Conservation (phyloP, 176 grass and related monocot species). For the Pontederia crassipes region DNA sequence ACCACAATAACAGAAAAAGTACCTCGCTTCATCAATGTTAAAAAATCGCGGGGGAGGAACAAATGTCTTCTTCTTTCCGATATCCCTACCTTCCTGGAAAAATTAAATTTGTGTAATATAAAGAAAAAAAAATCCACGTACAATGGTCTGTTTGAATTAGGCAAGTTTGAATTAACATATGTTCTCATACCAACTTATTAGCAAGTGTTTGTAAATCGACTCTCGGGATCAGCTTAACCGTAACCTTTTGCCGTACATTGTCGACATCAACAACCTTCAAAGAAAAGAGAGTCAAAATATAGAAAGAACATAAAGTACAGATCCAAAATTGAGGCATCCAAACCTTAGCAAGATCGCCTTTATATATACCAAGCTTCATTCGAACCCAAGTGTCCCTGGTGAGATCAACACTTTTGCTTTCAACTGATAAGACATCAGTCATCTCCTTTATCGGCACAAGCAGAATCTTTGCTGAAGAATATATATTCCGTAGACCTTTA, state of each 20-base stretch:
- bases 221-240: constrained; percentile 86
- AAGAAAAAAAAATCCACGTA: no score
- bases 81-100: constrained; percentile 79
- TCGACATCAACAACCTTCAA: constrained; percentile 96
- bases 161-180: no score
- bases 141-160: no score
- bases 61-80: constrained; percentile 90
- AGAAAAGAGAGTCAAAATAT: constrained; percentile 3
- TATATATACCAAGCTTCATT: constrained; percentile 93
- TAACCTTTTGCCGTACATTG: constrained; percentile 80
- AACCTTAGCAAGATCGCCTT: constrained; percentile 98
- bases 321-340: neutral
- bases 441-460: constrained; percentile 98
- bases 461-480: constrained; percentile 66
- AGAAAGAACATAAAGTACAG: constrained; percentile 7
- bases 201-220: constrained; percentile 92
- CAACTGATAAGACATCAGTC: constrained; percentile 85
- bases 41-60: constrained; percentile 91
- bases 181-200: constrained; percentile 63
- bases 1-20: constrained; percentile 14
- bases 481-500: constrained; percentile 84
- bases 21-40: constrained; percentile 97
- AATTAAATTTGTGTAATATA: constrained; percentile 5
- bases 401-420: constrained; percentile 93
- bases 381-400: constrained; percentile 86